These are phyloP conservation scores for Camellia sinensis DNA, from an alignment of 148 eudicot species.

Conservation along the genomic window DNA sequence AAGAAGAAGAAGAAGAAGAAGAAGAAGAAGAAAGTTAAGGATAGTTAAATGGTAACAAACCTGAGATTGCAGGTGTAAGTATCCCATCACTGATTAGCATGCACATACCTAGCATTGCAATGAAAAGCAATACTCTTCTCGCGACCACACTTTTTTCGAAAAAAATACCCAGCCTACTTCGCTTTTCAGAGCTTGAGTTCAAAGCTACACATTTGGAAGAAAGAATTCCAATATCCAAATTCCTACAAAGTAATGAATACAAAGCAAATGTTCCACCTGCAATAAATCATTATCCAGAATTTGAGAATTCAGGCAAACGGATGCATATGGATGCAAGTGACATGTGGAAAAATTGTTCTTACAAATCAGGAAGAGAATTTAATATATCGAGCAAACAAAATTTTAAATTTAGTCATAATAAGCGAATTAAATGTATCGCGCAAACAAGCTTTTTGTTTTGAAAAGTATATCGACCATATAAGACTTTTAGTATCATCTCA, in stretches of 20 bases:
- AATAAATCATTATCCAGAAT: slow-evolving; percentile 8
- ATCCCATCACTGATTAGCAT: slow-evolving; percentile 79
- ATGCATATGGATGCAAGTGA: neutral
- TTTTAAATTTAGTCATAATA: neutral
- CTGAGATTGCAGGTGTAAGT: slow-evolving; percentile 81
- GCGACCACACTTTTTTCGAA: slow-evolving; percentile 53
- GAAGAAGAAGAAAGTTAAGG: neutral
- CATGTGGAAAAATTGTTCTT: neutral
- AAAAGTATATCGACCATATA: neutral
- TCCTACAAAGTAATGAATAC: slow-evolving; percentile 61
- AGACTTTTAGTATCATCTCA: neutral
- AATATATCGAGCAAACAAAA: too few relatives aligned
- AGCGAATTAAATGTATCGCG: too few relatives aligned
- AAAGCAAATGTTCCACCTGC: slow-evolving; percentile 77
- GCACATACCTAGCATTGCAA: slow-evolving; percentile 71
- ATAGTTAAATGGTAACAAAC: slow-evolving; percentile 25
- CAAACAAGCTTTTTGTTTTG: too few relatives aligned
- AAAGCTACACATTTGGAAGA: slow-evolving; percentile 22
- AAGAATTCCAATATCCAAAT: slow-evolving; percentile 56
- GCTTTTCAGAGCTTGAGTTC: slow-evolving; percentile 28
- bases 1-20: too few relatives aligned
- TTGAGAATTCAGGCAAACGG: neutral
- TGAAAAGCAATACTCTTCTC: slow-evolving; percentile 57
- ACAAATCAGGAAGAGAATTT: neutral
- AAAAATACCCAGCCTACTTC: slow-evolving; percentile 43